Conservation (phyloP, 1,284 basidiomycete genomes). For the Pyrrhoderma noxium region DNA sequence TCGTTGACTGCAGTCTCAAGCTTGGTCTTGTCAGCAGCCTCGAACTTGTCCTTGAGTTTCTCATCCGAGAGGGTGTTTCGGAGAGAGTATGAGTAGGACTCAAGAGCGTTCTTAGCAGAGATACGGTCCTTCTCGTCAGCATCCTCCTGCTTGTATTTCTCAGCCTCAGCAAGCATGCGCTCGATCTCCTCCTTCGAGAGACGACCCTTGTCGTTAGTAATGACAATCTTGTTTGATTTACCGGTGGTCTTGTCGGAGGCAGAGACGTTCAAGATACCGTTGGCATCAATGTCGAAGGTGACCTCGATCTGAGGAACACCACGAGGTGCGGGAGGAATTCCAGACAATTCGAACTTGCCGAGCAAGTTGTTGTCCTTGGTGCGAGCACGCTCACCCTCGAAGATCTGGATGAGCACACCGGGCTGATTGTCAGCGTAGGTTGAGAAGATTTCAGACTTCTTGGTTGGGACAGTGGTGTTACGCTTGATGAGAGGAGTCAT, state of each 20-base stretch:
- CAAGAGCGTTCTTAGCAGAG: slow-evolving; percentile 80
- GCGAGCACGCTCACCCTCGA: slow-evolving; percentile 97
- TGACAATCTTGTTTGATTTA: slow-evolving; percentile 93
- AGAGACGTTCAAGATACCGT: slow-evolving; percentile 96
- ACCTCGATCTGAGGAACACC: slow-evolving; percentile 98
- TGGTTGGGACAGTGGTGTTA: slow-evolving; percentile 98
- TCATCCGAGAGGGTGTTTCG: slow-evolving; percentile 85
- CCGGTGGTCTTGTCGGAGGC: slow-evolving; percentile 97
- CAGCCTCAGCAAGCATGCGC: slow-evolving; percentile 91
- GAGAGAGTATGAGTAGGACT: slow-evolving; percentile 95
- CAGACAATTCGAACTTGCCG: slow-evolving; percentile 97
- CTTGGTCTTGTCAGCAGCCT: slow-evolving; percentile 81
- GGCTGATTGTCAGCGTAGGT: slow-evolving; percentile 99
- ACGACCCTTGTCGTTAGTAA: slow-evolving; percentile 98
- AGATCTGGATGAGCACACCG: slow-evolving; percentile 98
- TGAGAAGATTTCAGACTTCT: slow-evolving; percentile 99
- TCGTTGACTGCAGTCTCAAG: slow-evolving; percentile 83
- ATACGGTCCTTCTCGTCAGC: slow-evolving; percentile 81
- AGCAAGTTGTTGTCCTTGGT: slow-evolving; percentile 99
- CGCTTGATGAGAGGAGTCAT: slow-evolving; percentile 97
- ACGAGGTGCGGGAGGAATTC: slow-evolving; percentile 96
- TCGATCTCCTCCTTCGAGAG: slow-evolving; percentile 98
- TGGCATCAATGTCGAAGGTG: slow-evolving; percentile 98
- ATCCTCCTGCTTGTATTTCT: slow-evolving; percentile 90
- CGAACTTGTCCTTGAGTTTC: slow-evolving; percentile 86